These are phyloP conservation scores for Hsuehochloa calcarea DNA, from an alignment of 176 grass and related monocot genomes.

Conservation along the genomic window DNA sequence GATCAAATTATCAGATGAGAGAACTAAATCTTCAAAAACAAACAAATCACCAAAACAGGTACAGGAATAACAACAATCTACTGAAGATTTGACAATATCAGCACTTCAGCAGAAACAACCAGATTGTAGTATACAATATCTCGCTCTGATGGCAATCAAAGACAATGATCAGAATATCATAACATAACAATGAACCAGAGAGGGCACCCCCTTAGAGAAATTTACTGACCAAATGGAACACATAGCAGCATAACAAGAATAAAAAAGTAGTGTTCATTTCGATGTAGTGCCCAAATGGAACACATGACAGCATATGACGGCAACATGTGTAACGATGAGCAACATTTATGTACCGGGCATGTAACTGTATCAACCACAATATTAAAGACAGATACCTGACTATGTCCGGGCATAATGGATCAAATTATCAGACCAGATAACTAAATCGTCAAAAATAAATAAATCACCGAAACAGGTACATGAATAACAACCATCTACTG, in stretches of 20 bases:
- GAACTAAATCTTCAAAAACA: not conserved
- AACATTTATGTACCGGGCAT: conserved; percentile 32
- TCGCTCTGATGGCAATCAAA: too few relatives aligned
- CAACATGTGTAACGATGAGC: conserved; percentile 34
- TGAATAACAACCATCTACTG: not conserved
- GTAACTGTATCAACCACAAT: conserved; percentile 52
- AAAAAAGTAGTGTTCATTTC: too few relatives aligned
- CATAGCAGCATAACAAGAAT: conserved; percentile 45
- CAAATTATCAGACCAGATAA: not conserved
- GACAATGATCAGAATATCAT: not conserved
- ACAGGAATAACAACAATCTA: not conserved
- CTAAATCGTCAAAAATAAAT: not conserved
- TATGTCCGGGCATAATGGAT: conserved; percentile 3
- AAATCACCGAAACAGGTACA: not conserved
- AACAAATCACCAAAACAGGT: not conserved
- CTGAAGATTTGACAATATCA: not conserved
- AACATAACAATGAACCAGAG: not conserved
- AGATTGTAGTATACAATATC: not conserved
- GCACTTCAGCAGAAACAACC: not conserved
- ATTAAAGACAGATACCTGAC: conserved; percentile 47
- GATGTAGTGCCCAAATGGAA: conserved; percentile 25
- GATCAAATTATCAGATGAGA: not conserved
- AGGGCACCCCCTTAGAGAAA: not conserved
- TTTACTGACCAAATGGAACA: conserved; percentile 60
- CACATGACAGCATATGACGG: conserved; percentile 38